A percentile compares a stretch with the other conserved stretches of the same genome.
These are phyloP conservation scores for Nakataea oryzae DNA, from an alignment of 2,329 filamentous ascomycete genomes.

Conservation along the genomic window DNA sequence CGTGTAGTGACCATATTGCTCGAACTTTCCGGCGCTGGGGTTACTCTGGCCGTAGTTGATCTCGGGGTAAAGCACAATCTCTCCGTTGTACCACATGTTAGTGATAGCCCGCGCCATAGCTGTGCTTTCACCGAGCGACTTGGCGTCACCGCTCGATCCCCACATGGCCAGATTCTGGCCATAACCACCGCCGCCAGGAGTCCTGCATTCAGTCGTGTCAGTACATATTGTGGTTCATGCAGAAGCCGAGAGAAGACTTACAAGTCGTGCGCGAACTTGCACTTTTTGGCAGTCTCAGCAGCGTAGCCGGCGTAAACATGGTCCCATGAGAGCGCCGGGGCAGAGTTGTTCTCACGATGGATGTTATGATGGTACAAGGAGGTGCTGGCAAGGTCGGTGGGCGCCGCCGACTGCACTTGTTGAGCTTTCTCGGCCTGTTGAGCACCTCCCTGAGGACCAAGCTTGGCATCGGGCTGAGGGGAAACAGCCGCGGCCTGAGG, in stretches of 20 bases:
- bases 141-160: slow-evolving; percentile 28
- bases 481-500: neutral
- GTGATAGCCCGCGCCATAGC: slow-evolving; percentile 60
- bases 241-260: slow-evolving; percentile 32
- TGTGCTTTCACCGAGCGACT: slow-evolving; percentile 35
- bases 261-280: slow-evolving; percentile 68
- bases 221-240: neutral
- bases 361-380: slow-evolving; percentile 71
- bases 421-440: slow-evolving; percentile 5
- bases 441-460: slow-evolving; percentile 5
- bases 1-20: slow-evolving; percentile 63
- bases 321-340: slow-evolving; percentile 55
- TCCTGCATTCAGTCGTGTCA: slow-evolving; percentile 21
- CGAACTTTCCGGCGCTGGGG: slow-evolving; percentile 53
- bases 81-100: slow-evolving; percentile 82
- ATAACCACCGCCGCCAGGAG: slow-evolving; percentile 52
- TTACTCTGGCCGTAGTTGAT: slow-evolving; percentile 47
- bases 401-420: slow-evolving; percentile 6
- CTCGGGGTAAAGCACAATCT: slow-evolving; percentile 46
- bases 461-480: neutral
- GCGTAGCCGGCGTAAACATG: slow-evolving; percentile 54
- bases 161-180: slow-evolving; percentile 86
- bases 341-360: slow-evolving; percentile 76
- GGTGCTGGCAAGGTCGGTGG: slow-evolving; percentile 19
- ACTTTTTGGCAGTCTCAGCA: slow-evolving; percentile 49